Conservation (phyloP, 345 rosid species). For the Salix suchowensis region DNA sequence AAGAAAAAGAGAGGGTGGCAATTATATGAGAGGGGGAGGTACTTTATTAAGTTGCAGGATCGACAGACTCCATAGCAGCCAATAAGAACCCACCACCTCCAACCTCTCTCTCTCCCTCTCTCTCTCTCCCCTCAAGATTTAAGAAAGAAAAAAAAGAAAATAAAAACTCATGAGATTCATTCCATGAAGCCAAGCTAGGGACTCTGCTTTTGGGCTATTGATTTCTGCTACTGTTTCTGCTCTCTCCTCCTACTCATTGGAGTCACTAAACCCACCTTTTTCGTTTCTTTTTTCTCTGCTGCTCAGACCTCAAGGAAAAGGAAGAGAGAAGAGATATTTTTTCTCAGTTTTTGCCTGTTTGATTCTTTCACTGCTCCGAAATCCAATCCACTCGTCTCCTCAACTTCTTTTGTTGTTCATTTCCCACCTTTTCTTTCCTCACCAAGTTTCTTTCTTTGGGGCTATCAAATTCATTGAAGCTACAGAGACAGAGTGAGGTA, state of each 20-base stretch:
- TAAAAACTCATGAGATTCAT: constrained; percentile 26
- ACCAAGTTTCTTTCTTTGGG: not conserved
- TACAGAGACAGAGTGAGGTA: constrained; percentile 7
- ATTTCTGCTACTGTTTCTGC: not conserved
- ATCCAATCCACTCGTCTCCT: not conserved
- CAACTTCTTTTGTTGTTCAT: constrained; percentile 1
- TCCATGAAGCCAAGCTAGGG: constrained; percentile 17
- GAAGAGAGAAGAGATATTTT: constrained; percentile 24
- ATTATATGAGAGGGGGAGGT: constrained; percentile 25
- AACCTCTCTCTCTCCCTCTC: constrained; percentile 1
- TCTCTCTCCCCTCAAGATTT: not conserved
- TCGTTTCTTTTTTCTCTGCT: constrained; percentile 6
- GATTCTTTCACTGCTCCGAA: not conserved
- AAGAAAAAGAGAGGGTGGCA: not conserved
- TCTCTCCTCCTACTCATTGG: not conserved
- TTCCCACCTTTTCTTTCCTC: constrained; percentile 2
- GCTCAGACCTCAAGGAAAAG: constrained; percentile 19
- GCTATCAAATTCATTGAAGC: constrained; percentile 15
- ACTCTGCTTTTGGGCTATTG: constrained; percentile 9
- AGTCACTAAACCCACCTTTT: not conserved
- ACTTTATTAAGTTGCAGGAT: constrained; percentile 38
- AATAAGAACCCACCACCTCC: constrained; percentile 45
- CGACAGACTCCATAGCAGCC: constrained; percentile 37
- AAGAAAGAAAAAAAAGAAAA: not conserved
- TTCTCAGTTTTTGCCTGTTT: constrained; percentile 14